Evolutionary conservation across 805 yeast genomes (phyloP).

Genomic region (Saccharomycopsis malanga): DNA sequence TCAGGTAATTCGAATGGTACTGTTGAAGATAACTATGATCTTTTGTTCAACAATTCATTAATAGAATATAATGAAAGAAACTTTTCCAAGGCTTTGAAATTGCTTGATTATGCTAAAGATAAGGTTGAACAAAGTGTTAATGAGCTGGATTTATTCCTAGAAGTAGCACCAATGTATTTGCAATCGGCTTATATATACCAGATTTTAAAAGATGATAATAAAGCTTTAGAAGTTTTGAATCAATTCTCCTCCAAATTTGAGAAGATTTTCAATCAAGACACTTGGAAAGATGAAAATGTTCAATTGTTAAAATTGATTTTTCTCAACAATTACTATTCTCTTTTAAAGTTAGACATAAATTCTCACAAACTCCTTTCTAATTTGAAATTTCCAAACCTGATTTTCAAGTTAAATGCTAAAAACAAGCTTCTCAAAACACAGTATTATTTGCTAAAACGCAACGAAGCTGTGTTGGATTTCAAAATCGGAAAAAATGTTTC

Average conservation of each 20-base stretch:
- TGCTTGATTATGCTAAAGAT: constrained; percentile 39
- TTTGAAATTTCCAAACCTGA: constrained; percentile 2
- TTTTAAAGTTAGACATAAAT: background rate
- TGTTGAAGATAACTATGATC: constrained; percentile 48
- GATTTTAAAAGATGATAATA: constrained; percentile 30
- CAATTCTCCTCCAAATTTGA: constrained; percentile 24
- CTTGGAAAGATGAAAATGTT: constrained; percentile 1
- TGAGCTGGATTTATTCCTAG: constrained; percentile 36
- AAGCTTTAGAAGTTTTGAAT: constrained; percentile 34
- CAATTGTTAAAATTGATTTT: constrained; percentile 15
- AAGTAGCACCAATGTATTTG: constrained; percentile 53
- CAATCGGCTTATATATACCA: constrained; percentile 54
- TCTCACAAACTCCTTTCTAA: background rate
- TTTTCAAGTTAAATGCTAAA: constrained; percentile 5
- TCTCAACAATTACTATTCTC: constrained; percentile 18
- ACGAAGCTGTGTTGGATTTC: constrained; percentile 38
- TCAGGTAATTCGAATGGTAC: no score
- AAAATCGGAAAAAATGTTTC: constrained; percentile 31
- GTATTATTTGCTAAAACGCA: constrained; percentile 34
- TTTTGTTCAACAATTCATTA: constrained; percentile 57
- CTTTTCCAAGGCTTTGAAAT: constrained; percentile 33
- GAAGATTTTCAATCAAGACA: background rate
- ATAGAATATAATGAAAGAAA: constrained; percentile 42
- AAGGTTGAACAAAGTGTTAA: constrained; percentile 32
- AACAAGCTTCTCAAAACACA: constrained; percentile 29